These are phyloP conservation scores for Hymenoscyphus linearis DNA, from an alignment of 2,329 filamentous ascomycete genomes.

Conservation along the genomic window DNA sequence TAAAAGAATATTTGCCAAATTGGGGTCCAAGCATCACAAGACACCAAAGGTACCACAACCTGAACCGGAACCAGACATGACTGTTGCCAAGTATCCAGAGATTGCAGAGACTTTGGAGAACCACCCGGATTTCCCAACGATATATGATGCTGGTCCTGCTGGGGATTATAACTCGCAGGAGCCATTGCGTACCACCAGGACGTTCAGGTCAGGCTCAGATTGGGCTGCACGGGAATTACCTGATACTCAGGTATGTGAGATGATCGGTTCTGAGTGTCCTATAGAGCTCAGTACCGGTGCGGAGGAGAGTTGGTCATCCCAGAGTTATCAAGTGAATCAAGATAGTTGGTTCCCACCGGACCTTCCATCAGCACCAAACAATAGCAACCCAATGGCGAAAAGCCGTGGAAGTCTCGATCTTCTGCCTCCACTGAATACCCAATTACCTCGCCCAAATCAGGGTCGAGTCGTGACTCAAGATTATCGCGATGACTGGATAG, in stretches of 20 bases:
- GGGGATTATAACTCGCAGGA: conserved; percentile 3
- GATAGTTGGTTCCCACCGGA: conserved; percentile 16
- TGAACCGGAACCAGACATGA: conserved; percentile 10
- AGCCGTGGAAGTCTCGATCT: conserved; percentile 7
- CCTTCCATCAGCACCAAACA: conserved; percentile 2
- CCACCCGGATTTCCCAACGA: conserved; percentile 8
- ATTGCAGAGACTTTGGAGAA: conserved; percentile 4
- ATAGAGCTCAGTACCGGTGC: conserved; percentile 17
- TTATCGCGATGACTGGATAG: neutral
- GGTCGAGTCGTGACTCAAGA: neutral
- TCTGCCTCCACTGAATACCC: conserved; percentile 12
- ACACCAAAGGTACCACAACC: conserved; percentile 4
- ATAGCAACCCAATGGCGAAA: conserved; percentile 2
- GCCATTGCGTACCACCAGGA: neutral
- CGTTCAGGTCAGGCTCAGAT: conserved; percentile 11
- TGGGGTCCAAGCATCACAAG: conserved; percentile 21
- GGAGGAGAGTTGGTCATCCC: conserved; percentile 17
- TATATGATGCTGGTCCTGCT: conserved; percentile 9
- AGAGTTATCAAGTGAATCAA: conserved; percentile 15
- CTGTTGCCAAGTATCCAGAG: conserved; percentile 9
- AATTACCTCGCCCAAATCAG: neutral
- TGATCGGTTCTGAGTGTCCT: conserved; percentile 21
- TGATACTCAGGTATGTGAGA: conserved; percentile 24
- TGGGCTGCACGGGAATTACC: conserved; percentile 21
- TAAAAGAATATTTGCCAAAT: conserved; percentile 27